phyloP scores from a whole-genome alignment of 495 filamentous ascomycete genomes.

The Coniosporium apollinis region DNA sequence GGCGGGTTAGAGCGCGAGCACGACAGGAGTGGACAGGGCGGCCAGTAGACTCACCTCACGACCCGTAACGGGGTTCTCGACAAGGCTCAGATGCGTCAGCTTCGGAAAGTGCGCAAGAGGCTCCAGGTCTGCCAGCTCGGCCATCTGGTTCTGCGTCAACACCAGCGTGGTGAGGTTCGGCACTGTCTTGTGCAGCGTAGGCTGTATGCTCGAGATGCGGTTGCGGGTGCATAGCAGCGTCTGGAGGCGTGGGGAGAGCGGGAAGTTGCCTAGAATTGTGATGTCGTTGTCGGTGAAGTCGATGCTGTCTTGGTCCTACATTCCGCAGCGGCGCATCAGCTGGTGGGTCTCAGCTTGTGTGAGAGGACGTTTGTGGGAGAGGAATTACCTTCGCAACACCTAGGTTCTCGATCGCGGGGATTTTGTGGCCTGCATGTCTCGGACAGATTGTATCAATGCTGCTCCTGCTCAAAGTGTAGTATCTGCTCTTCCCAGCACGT shows the following conservation, averaged over 20 bases:
- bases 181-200: slow-evolving; percentile 49
- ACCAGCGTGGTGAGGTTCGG: slow-evolving; percentile 66
- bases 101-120: slow-evolving; percentile 48
- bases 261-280: slow-evolving; percentile 75
- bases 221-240: slow-evolving; percentile 85
- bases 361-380: not conserved
- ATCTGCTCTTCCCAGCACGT: slow-evolving; percentile 83
- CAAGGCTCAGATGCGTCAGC: slow-evolving; percentile 63
- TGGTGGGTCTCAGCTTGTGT: slow-evolving; percentile 1
- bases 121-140: slow-evolving; percentile 60
- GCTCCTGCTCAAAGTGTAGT: slow-evolving; percentile 68
- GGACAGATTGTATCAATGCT: slow-evolving; percentile 54
- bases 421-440: slow-evolving; percentile 79
- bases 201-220: slow-evolving; percentile 64
- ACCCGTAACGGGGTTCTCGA: slow-evolving; percentile 78
- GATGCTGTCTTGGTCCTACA: slow-evolving; percentile 73
- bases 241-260: slow-evolving; percentile 70
- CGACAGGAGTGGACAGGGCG: too few species aligned
- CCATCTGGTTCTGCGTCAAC: slow-evolving; percentile 36
- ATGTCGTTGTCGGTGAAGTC: slow-evolving; percentile 99
- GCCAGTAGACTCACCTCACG: slow-evolving; percentile 61
- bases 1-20: too few species aligned
- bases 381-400: slow-evolving; percentile 74
- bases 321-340: not conserved
- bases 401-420: slow-evolving; percentile 93